Evolutionary conservation across 2,329 filamentous ascomycete genomes (phyloP).

Genomic region (Hypoxylon sp.): DNA sequence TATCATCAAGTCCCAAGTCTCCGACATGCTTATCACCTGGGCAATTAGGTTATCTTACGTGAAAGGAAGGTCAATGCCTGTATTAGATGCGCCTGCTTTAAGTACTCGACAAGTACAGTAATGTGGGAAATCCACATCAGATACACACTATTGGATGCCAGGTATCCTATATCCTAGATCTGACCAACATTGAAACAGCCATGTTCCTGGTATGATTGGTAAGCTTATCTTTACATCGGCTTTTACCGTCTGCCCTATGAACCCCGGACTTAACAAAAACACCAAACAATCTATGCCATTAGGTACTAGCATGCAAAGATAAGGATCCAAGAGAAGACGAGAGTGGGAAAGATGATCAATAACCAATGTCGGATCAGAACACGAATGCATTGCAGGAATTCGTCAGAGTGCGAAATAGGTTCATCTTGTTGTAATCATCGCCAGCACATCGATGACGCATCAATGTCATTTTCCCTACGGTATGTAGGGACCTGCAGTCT

Average conservation of each 20-base stretch:
- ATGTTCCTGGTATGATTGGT: constrained; percentile 11
- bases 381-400: constrained; percentile 13
- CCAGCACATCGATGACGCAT: constrained; percentile 43
- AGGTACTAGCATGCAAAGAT: neutral
- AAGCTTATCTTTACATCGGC: constrained; percentile 30
- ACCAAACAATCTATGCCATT: neutral
- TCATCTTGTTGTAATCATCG: constrained; percentile 20
- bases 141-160: constrained; percentile 20
- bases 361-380: neutral
- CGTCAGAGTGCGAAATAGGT: constrained; percentile 9
- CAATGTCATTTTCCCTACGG: neutral
- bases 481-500: constrained; percentile 15
- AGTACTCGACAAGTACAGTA: constrained; percentile 21
- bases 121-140: neutral
- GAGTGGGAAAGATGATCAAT: neutral
- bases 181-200: constrained; percentile 3
- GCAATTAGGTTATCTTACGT: constrained; percentile 15
- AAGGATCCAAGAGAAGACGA: neutral
- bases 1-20: neutral
- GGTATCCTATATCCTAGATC: constrained; percentile 18
- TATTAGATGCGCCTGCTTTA: constrained; percentile 9
- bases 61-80: constrained; percentile 22
- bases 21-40: constrained; percentile 9
- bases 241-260: neutral
- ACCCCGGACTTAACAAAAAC: neutral